These are phyloP conservation scores for Phoma sp. DNA, from an alignment of 2,329 filamentous ascomycete genomes.

Conservation along the genomic window DNA sequence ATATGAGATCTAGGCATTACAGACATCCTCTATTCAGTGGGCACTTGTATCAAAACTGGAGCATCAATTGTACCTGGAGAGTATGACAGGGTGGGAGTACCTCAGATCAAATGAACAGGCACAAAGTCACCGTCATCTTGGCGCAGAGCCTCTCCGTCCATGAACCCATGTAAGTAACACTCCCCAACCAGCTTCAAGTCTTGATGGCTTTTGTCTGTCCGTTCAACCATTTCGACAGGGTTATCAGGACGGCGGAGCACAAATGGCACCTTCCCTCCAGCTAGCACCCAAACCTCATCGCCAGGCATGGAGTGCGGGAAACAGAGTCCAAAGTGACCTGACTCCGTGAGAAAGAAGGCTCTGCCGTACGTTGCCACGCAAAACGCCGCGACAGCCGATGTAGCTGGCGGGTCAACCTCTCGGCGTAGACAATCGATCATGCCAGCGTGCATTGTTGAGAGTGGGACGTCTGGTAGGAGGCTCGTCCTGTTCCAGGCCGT, in stretches of 20 bases:
- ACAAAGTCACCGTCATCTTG: not conserved
- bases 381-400: too few relatives aligned
- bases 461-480: too few relatives aligned
- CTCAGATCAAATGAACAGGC: not conserved
- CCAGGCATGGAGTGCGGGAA: not conserved
- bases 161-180: slow-evolving; percentile 3
- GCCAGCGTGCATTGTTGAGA: too few relatives aligned
- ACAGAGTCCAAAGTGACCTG: not conserved
- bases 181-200: not conserved
- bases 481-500: too few relatives aligned
- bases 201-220: not conserved
- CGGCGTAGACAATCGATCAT: too few relatives aligned
- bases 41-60: too few relatives aligned
- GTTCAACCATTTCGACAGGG: not conserved
- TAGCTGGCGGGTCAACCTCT: too few relatives aligned
- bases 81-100: too few relatives aligned
- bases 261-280: slow-evolving; percentile 1
- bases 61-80: too few relatives aligned
- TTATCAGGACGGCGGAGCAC: not conserved
- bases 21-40: too few relatives aligned
- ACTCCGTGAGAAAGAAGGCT: not conserved
- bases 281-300: slow-evolving; percentile 11
- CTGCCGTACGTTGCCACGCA: not conserved
- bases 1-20: not conserved
- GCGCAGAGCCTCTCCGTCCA: slow-evolving; percentile 5